Evolutionary conservation across 192 early-diverging fungal genomes (phyloP), one percentile per base, ranked within the genome.

Genomic region (Gaertneriomyces sp.): DNA sequence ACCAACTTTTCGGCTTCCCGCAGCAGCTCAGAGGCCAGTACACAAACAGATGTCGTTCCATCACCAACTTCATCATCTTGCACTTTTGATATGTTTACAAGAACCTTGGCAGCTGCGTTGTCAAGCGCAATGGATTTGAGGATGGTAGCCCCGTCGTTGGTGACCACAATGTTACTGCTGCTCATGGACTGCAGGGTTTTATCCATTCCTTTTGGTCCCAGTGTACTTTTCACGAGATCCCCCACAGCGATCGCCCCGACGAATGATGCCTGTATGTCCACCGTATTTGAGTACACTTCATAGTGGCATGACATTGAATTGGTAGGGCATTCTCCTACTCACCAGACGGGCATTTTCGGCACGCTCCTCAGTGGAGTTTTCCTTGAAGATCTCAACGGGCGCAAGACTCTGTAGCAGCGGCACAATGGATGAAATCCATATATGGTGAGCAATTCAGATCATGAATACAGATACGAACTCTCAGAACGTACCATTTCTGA

Each of bases 31-130:
- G 95, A 91, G 4, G 95, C 96, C 55, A 99, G 82, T 40, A 99
- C 93, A 74, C 94, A 96, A 12, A 99, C 96, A 1, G 95, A 96
- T 39, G 96, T 99, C n/a, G 96, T 99, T 52, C 96, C 96, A 78
- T 99, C 96, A 44, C 96, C 96, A 20, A 99, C 95, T 79, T 99
- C 96, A 75, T 99, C 94, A 80, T 99, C 96, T 79, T 99, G 96
- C 46, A 97, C 95, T 77, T 99, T 99, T 52, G 95, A 96, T 64
- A 98, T 93, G 84, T 96, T 96, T 67, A 97, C 94, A 46, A 97
- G 79, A 38, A 99, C 91, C 76, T 97, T 97, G 68, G 95, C 96
- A 25, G 96, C 96, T 4, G 96, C 91, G 71, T 99, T 97, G 76
- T 99, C 96, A 17, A 99, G 84, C 16, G 92, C 91, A 67, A 99